Percentiles rank a stretch among this genome's conserved stretches.
These are phyloP conservation scores for Neostapfia colusana DNA, from an alignment of 176 grass and related monocot genomes.

Conservation along the genomic window DNA sequence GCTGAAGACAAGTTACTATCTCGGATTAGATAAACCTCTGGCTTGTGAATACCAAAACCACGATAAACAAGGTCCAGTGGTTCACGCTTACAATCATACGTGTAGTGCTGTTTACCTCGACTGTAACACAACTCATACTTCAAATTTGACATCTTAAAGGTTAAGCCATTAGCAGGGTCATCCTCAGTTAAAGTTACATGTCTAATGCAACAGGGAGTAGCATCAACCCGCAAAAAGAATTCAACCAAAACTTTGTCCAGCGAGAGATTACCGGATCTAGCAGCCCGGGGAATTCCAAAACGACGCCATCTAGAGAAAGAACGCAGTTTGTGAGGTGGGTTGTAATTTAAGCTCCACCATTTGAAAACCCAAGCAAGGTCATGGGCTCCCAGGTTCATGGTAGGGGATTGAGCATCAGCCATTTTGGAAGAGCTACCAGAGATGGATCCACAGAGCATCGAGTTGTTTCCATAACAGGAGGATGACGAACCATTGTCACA, in stretches of 20 bases:
- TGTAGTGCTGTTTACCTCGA: constrained; percentile 96
- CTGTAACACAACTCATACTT: constrained; percentile 97
- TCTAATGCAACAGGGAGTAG: constrained; percentile 92
- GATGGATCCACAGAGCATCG: constrained; percentile 44
- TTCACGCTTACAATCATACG: constrained; percentile 92
- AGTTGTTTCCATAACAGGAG: constrained; percentile 55
- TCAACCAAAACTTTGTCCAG: constrained; percentile 98
- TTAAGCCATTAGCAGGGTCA: constrained; percentile 91
- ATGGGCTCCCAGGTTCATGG: constrained; percentile 96
- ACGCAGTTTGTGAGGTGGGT: constrained; percentile 87
- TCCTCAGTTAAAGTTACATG: constrained; percentile 83
- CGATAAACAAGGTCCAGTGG: constrained; percentile 96
- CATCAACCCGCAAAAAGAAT: constrained; percentile 91
- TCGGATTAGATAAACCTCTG: constrained; percentile 75
- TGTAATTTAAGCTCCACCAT: constrained; percentile 99
- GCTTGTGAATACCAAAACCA: constrained; percentile 83
- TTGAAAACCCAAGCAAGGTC: constrained; percentile 99
- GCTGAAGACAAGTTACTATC: constrained; percentile 55
- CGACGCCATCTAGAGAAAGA: constrained; percentile 97
- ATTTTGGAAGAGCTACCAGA: constrained; percentile 57
- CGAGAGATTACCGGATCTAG: constrained; percentile 95
- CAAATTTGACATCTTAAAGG: constrained; percentile 98
- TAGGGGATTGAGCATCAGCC: constrained; percentile 60
- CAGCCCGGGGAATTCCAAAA: constrained; percentile 77
- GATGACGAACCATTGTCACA: constrained; percentile 53